Conservation (phyloP, 306 rosid genomes). For the Hippophae rhamnoides region DNA sequence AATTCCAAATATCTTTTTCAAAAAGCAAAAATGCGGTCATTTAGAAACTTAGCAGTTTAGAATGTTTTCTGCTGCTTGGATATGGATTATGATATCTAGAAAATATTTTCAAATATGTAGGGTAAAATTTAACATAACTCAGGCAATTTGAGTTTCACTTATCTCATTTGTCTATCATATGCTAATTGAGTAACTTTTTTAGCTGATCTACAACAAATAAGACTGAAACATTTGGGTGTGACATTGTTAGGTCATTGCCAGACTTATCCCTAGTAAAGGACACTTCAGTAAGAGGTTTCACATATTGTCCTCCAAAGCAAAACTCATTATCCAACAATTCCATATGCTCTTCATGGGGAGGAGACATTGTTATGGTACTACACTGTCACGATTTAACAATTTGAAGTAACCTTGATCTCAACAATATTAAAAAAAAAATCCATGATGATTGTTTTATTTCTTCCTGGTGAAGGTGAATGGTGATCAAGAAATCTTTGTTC, state of each 20-base stretch:
- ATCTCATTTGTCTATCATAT: neutral
- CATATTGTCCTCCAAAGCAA: constrained; percentile 41
- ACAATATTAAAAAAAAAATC: neutral
- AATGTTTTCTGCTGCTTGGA: neutral
- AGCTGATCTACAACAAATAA: neutral
- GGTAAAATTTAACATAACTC: too few species aligned
- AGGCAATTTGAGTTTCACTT: neutral
- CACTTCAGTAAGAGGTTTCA: constrained; percentile 61
- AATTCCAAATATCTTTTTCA: too few species aligned
- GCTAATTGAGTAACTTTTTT: neutral
- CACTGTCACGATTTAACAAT: constrained; percentile 3
- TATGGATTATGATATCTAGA: neutral
- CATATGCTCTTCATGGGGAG: constrained; percentile 57
- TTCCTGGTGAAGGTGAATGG: constrained; percentile 51
- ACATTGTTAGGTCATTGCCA: constrained; percentile 62
- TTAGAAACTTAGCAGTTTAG: neutral
- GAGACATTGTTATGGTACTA: constrained; percentile 71
- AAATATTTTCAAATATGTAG: too few species aligned
- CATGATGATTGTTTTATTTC: neutral
- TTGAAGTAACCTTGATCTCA: neutral
- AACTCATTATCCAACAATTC: constrained; percentile 41
- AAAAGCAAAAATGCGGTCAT: neutral
- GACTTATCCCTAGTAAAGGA: constrained; percentile 54
- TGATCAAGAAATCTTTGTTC: constrained; percentile 57
- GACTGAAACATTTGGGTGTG: constrained; percentile 2